Evolutionary conservation across 164 flowering plant species (phyloP).

Genomic region (Nelumbo lutea): DNA sequence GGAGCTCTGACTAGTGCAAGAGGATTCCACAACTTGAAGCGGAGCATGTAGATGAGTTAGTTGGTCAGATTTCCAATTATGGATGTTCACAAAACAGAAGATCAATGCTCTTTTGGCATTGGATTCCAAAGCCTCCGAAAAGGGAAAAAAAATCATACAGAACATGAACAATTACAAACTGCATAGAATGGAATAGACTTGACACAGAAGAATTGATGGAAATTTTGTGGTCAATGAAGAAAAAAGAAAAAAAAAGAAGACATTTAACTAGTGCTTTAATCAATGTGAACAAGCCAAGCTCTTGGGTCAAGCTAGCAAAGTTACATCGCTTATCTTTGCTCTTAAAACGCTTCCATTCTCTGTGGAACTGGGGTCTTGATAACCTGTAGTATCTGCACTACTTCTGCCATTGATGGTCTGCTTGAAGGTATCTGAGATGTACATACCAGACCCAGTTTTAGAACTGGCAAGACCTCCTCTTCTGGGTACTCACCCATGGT

Average conservation of each 20-base stretch:
- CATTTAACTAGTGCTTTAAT: too few relatives aligned
- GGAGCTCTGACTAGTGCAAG: too few relatives aligned
- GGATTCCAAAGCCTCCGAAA: not conserved
- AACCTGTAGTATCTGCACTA: constrained; percentile 82
- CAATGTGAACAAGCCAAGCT: too few relatives aligned
- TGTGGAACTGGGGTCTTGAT: constrained; percentile 75
- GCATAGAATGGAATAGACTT: not conserved
- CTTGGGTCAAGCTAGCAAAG: too few relatives aligned
- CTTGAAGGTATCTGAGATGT: constrained; percentile 92
- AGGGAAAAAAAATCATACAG: not conserved
- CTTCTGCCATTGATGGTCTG: constrained; percentile 92
- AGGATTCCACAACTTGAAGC: too few relatives aligned
- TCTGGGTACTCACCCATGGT: constrained; percentile 67
- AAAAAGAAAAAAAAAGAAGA: too few relatives aligned
- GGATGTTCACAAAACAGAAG: too few relatives aligned
- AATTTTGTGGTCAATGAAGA: too few relatives aligned
- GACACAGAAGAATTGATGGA: not conserved
- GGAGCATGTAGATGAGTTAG: too few relatives aligned
- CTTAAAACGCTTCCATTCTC: constrained; percentile 45
- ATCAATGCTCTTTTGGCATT: not conserved
- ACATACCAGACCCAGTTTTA: constrained; percentile 88
- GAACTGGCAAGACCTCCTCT: constrained; percentile 82
- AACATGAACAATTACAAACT: not conserved
- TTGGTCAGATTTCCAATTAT: too few relatives aligned
- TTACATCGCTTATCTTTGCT: not conserved